These are phyloP conservation scores for Colletotrichum australisinense DNA, from an alignment of 2,329 filamentous ascomycete genomes.

Conservation along the genomic window DNA sequence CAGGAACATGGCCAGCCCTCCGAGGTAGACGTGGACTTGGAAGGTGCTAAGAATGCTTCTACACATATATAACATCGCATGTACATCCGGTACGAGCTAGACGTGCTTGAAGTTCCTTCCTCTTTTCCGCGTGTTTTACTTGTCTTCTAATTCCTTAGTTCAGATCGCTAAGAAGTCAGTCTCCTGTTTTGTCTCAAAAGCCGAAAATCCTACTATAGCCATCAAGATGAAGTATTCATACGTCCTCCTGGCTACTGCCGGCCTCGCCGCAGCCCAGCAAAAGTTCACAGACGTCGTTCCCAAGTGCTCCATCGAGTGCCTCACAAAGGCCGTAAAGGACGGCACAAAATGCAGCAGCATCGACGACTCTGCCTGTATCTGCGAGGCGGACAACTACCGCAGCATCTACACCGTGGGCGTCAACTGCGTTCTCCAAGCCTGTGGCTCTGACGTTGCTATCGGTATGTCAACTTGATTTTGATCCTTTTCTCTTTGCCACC, in stretches of 20 bases:
- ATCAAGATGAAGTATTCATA: slow-evolving; percentile 37
- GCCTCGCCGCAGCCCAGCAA: slow-evolving; percentile 29
- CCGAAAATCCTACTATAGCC: background rate
- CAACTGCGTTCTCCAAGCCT: slow-evolving; percentile 54
- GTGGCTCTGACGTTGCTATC: slow-evolving; percentile 48
- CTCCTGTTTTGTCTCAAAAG: background rate
- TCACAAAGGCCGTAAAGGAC: slow-evolving; percentile 36
- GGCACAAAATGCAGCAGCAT: slow-evolving; percentile 37
- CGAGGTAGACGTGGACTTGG: background rate
- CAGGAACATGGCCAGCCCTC: background rate
- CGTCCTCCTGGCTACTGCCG: slow-evolving; percentile 31
- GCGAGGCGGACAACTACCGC: slow-evolving; percentile 45
- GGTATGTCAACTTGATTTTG: slow-evolving; percentile 23
- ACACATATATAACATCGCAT: background rate
- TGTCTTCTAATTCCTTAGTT: background rate
- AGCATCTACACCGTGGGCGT: slow-evolving; percentile 52
- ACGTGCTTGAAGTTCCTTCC: background rate
- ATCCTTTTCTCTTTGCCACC: too few relatives aligned
- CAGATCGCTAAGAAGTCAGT: background rate
- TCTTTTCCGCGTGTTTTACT: background rate
- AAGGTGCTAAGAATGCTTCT: background rate
- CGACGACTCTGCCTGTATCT: slow-evolving; percentile 39
- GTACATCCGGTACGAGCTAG: background rate
- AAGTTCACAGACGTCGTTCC: slow-evolving; percentile 39
- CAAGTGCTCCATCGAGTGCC: slow-evolving; percentile 38